Conservation (phyloP, 805 yeast species). For the Schwanniomyces pseudopolymorphus region DNA sequence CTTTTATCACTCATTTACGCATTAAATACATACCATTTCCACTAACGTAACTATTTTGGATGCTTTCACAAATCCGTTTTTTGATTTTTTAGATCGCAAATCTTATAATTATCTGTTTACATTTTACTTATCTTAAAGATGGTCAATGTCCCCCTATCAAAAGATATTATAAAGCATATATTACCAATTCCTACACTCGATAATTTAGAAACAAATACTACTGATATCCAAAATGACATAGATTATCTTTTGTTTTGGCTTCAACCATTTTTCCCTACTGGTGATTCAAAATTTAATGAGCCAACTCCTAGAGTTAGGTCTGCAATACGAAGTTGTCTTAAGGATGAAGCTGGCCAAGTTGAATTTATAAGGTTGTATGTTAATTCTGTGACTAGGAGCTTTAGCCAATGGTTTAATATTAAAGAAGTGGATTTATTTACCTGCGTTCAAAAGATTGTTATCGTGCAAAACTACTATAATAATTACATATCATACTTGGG, state of each 20-base stretch:
- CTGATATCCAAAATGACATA: conserved; percentile 36
- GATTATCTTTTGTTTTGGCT: conserved; percentile 33
- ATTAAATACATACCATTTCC: conserved; percentile 1
- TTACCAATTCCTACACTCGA: conserved; percentile 14
- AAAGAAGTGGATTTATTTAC: conserved; percentile 2
- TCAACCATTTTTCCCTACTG: conserved; percentile 24
- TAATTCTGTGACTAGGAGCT: conserved; percentile 27
- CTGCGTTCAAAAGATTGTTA: conserved; percentile 13
- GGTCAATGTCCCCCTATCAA: conserved; percentile 5
- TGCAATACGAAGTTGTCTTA: conserved; percentile 37
- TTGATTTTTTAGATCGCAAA: conserved; percentile 1
- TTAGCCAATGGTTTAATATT: conserved; percentile 6
- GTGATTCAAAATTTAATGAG: conserved; percentile 9
- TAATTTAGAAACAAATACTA: conserved; percentile 9
- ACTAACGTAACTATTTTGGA: neutral
- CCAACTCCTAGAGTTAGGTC: conserved; percentile 35
- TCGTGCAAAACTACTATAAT: conserved; percentile 22
- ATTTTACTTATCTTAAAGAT: neutral
- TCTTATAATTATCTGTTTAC: neutral
- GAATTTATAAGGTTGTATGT: conserved; percentile 33
- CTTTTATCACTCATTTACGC: neutral
- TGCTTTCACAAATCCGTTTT: neutral
- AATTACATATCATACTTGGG: conserved; percentile 21
- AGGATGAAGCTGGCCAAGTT: conserved; percentile 29
- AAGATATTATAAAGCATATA: conserved; percentile 11